These are phyloP conservation scores for Daldinia concentrica DNA, from an alignment of 495 filamentous ascomycete genomes.

Conservation along the genomic window DNA sequence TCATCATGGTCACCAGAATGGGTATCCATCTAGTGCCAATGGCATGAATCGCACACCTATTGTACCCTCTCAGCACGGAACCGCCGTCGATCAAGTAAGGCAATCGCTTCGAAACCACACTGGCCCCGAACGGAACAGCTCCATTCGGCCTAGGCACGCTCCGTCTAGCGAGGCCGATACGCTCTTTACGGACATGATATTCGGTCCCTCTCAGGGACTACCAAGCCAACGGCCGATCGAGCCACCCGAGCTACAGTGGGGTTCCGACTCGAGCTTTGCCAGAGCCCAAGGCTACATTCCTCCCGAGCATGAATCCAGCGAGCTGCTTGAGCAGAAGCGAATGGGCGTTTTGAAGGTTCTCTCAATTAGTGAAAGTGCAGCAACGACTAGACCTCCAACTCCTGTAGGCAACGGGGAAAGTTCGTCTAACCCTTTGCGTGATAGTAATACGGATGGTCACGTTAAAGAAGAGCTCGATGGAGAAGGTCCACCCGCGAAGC, in stretches of 20 bases:
- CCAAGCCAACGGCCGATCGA: slow-evolving; percentile 27
- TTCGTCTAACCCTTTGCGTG: slow-evolving; percentile 30
- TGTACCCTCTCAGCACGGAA: slow-evolving; percentile 23
- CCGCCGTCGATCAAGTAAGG: slow-evolving; percentile 25
- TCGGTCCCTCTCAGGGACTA: slow-evolving; percentile 40
- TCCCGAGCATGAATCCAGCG: slow-evolving; percentile 63
- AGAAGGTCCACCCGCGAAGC: slow-evolving; percentile 53
- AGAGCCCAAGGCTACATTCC: slow-evolving; percentile 64
- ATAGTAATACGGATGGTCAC: slow-evolving; percentile 36
- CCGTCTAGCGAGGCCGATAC: slow-evolving; percentile 31
- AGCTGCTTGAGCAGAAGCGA: slow-evolving; percentile 62
- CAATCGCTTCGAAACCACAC: slow-evolving; percentile 21
- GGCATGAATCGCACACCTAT: slow-evolving; percentile 21
- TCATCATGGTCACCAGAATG: slow-evolving; percentile 40
- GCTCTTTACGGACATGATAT: slow-evolving; percentile 53
- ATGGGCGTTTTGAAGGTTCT: slow-evolving; percentile 65
- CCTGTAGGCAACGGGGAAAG: slow-evolving; percentile 56
- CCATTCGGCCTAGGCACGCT: slow-evolving; percentile 37
- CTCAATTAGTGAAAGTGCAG: slow-evolving; percentile 59
- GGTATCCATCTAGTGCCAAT: slow-evolving; percentile 17
- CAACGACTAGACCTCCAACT: slow-evolving; percentile 67
- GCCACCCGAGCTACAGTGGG: slow-evolving; percentile 64
- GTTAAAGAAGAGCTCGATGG: slow-evolving; percentile 51
- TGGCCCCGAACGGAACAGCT: slow-evolving; percentile 22
- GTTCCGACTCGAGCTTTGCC: slow-evolving; percentile 71